Evolutionary conservation across 2,329 filamentous ascomycete species (phyloP), one percentile per base, ranked within the genome.

Genomic region (Cladosporium sp.): DNA sequence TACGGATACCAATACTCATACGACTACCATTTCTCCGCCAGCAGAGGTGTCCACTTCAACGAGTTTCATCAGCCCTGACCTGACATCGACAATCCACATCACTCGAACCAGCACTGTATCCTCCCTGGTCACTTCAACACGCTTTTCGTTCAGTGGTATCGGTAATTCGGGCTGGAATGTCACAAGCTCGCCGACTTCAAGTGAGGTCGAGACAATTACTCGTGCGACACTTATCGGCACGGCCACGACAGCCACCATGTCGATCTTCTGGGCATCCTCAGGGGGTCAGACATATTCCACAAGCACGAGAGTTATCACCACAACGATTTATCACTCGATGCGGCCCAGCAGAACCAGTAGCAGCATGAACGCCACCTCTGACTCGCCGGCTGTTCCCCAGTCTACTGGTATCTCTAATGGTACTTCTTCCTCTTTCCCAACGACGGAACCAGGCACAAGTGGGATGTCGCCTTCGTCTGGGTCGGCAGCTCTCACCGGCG

Each of bases 161-260:
- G 60, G 60, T 8, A 54, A 55, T 20, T 54, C 50, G 7, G 63
- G 63, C 4, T 65, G 63, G 63, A 65, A 65, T 42, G 48, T 44
- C 19, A 54, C 61, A 11, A 55, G 38, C 17, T 18, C 27, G 13
- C 30, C 38, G 20, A 29, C 43, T 13, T 24, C 45, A 40, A 50
- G 47, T 42, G 34, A 38, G 7, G 30, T 38, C 32, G 43, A 15
- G 24, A 49, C 58, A 8, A 55, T 43, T 13, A 18, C 32, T 18
- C 27, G 36, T 13, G 30, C 43, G 5, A 39, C 41, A 36, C 45
- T 47, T 40, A 32, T 34, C 18, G 43, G 42, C 40, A 45, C 36
- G 6, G 44, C 59, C 9, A 54, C 57, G 13, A 63, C 57, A 4
- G 49, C 59, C 27, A 64, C 58, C 4, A 52, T 56, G 18, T 55